Conservation (phyloP, 768 basidiomycete genomes). For the Coprinellus micaceus region DNA sequence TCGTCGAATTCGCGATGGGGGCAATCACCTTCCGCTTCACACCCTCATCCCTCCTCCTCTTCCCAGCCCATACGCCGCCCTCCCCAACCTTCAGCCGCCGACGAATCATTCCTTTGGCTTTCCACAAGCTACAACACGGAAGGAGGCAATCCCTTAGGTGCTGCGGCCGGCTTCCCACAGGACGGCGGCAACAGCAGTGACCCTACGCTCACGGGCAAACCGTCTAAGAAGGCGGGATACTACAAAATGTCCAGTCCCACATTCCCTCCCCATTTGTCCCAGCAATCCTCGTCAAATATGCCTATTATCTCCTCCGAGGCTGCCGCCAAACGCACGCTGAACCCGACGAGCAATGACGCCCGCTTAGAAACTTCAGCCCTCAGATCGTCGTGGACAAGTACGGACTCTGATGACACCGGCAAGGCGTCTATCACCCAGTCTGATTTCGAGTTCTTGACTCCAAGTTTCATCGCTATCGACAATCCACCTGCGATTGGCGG, state of each 20-base stretch:
- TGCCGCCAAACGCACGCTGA: background rate
- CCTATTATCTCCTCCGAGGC: background rate
- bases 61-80: background rate
- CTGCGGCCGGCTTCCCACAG: background rate
- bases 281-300: background rate
- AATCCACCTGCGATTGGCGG: background rate
- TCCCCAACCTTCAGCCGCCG: background rate
- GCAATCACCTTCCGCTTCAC: background rate
- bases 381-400: background rate
- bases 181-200: background rate
- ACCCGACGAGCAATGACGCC: background rate
- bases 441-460: conserved; percentile 2
- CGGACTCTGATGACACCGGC: background rate
- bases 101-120: conserved; percentile 1
- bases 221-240: background rate
- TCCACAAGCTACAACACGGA: conserved; percentile 1
- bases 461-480: conserved; percentile 1
- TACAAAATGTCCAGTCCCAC: background rate
- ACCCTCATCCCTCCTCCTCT: background rate
- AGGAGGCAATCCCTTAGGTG: background rate
- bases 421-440: background rate
- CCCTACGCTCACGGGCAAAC: background rate
- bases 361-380: background rate
- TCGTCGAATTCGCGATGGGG: background rate
- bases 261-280: background rate